These are phyloP conservation scores for Myxozyma nipponensis DNA, from an alignment of 805 yeast genomes.

Conservation along the genomic window DNA sequence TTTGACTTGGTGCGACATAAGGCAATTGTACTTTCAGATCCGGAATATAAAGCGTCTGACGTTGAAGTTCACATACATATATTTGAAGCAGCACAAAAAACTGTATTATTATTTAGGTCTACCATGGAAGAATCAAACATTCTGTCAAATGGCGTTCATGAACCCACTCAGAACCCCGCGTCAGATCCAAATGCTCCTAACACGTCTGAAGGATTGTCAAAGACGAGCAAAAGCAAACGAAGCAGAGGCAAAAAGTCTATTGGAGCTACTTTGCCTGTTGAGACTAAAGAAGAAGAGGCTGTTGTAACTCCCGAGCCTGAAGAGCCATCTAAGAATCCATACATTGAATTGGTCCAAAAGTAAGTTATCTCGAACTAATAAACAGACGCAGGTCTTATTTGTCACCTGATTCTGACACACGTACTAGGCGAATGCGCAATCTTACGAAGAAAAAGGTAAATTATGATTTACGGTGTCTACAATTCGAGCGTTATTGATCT, in stretches of 20 bases:
- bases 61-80: too few species aligned
- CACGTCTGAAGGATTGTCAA: not conserved
- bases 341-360: conserved; percentile 21
- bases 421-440: conserved; percentile 38
- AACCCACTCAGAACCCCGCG: too few species aligned
- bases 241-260: not conserved
- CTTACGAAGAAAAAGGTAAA: conserved; percentile 36
- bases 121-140: too few species aligned
- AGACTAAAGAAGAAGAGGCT: not conserved
- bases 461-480: not conserved
- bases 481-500: not conserved
- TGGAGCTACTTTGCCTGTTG: too few species aligned
- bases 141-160: too few species aligned
- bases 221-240: not conserved
- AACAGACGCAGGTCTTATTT: not conserved
- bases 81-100: too few species aligned
- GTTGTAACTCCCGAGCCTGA: not conserved
- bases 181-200: not conserved
- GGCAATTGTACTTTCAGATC: too few species aligned
- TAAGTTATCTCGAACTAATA: conserved; percentile 10
- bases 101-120: too few species aligned
- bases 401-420: too few species aligned
- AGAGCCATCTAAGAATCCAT: conserved; percentile 15
- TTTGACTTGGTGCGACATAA: too few species aligned
- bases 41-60: too few species aligned